A percentile compares a stretch with the other conserved stretches of the same genome.
Conservation (phyloP, 176 grass and related monocot genomes). For the Triticum aestivum region IWGSC_CS_RefSeq_v2.1 NC_057801.1:383046304-383046803, state of each 20-base stretch:
- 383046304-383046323: background rate
- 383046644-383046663: no score
- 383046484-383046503: background rate
- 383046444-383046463: background rate
- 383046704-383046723: no score
- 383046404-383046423: background rate
- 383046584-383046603: background rate
- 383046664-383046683: no score
- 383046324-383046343: conserved; percentile 2
- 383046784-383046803: no score
- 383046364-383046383: conserved; percentile 14
- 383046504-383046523: background rate
- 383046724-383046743: no score
- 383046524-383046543: background rate
- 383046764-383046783: no score
- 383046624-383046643: background rate
- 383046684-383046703: no score
- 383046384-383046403: background rate
- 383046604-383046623: conserved; percentile 5
- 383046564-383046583: background rate
- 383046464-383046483: background rate
- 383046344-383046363: conserved; percentile 11
- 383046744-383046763: no score
- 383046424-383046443: conserved; percentile 15
- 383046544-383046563: background rate